Base-by-base conservation (phyloP, 2,329 filamentous ascomycete species). In the Shiraia sp. region DNA sequence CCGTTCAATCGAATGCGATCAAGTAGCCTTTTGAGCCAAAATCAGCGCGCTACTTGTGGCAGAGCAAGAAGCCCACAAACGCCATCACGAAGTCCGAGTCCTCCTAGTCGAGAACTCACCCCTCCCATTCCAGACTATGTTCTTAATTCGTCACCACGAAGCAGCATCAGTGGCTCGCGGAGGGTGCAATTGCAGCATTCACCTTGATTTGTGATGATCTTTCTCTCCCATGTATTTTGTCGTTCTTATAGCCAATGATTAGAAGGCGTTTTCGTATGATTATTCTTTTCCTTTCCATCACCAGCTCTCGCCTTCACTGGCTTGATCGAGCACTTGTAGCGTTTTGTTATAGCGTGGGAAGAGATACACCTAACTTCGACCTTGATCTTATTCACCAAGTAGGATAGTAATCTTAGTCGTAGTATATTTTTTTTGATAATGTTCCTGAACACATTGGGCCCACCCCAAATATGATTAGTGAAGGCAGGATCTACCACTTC, bases 71-170 rank as follows among this genome's bases (percentile, higher is more conserved):
- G 58, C 36, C 38, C 47, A 2, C 42, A 49, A 10, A 39, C 48
- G 10, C 42, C 36, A n/a, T 63, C 58, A 19, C 55, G 66, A 36
- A 68, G 55, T 16, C 57, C 61, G 2, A 65, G 64, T 7, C 68
- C 68, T n/a, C 63, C 66, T 2, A 65, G 59, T 39, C 57, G 69
- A 12, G 62, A 56, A 16, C 66, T 70, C 60, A 72, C 69, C 2
- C 69, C 69, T 23, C 68, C 69, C 3, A 71, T 75, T 15, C 72
- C 72, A 1, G 69, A 72, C 23, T 74, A 72, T 46, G 63, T 75
- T 8, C 60, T 75, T 17, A 67, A 67, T 31, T 65, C 69, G 8
- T 70, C 70, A 4, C 61, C 67, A 13, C 55, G 70, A 27, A 70
- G 61, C 45, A 73, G 71, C 46, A 47, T 66, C 39, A 64, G 56